Conservation (phyloP, 2,329 filamentous ascomycete genomes). For the Cladosporium sp. region DNA sequence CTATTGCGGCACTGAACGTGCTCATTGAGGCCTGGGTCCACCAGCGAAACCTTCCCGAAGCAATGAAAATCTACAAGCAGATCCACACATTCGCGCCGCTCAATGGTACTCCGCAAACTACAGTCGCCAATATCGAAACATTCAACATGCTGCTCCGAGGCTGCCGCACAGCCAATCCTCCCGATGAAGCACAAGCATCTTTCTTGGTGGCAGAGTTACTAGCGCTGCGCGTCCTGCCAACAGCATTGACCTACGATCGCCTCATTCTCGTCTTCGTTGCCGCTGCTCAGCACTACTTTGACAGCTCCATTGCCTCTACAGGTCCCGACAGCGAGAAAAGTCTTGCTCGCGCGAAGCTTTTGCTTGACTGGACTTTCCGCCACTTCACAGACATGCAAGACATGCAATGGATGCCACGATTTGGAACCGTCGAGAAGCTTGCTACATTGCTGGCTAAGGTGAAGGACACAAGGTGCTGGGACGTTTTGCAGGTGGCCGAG, state of each 20-base stretch:
- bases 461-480: constrained; percentile 38
- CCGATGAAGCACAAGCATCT: constrained; percentile 58
- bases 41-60: constrained; percentile 49
- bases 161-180: constrained; percentile 29
- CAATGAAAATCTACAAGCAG: constrained; percentile 63
- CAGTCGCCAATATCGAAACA: constrained; percentile 50
- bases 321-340: neutral
- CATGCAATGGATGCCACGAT: constrained; percentile 35
- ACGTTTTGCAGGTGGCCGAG: constrained; percentile 37
- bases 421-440: constrained; percentile 36
- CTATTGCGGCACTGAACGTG: constrained; percentile 54
- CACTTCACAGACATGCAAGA: constrained; percentile 40
- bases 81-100: constrained; percentile 49
- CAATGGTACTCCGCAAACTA: constrained; percentile 27
- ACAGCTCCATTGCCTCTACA: neutral
- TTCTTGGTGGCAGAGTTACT: constrained; percentile 66
- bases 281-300: constrained; percentile 25
- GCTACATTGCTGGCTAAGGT: constrained; percentile 31
- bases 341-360: constrained; percentile 23
- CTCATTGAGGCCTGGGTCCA: constrained; percentile 56
- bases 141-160: constrained; percentile 59
- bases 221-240: constrained; percentile 55
- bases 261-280: constrained; percentile 58
- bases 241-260: constrained; percentile 63
- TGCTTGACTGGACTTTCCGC: constrained; percentile 36